These are phyloP conservation scores for Metrosideros polymorpha DNA, from an alignment of 441 rosid genomes.

Conservation along the genomic window DNA sequence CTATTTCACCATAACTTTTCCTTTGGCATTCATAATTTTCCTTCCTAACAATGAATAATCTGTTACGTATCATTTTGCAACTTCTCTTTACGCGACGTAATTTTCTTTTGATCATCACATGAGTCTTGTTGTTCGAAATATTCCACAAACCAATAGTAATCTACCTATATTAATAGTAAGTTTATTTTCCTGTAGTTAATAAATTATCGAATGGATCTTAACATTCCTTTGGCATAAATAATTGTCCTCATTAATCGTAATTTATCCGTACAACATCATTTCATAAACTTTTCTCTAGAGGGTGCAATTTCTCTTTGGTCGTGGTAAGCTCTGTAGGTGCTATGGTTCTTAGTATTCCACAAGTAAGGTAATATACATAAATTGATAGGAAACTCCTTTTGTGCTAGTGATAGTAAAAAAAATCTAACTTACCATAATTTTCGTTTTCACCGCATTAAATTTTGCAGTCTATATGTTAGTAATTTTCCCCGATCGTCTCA, in stretches of 20 bases:
- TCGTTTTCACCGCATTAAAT: not conserved
- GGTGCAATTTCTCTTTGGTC: not conserved
- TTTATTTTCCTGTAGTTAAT: not conserved
- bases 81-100: not conserved
- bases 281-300: not conserved
- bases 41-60: no score
- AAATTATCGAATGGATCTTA: not conserved
- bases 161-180: not conserved
- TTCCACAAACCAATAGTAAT: not conserved
- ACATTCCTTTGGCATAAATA: not conserved
- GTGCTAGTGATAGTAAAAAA: no score
- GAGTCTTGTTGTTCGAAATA: not conserved
- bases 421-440: not conserved
- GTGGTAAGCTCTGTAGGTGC: not conserved
- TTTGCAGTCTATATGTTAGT: accelerated
- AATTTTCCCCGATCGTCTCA: not conserved
- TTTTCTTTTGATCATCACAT: no score
- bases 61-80: not conserved
- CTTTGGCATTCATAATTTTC: no score
- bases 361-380: accelerated
- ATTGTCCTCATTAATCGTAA: not conserved
- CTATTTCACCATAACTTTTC: no score
- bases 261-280: not conserved
- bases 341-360: not conserved
- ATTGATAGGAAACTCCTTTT: not conserved